phyloP scores from a whole-genome alignment of 106 monocot genomes.

The Acorus gramineus region DNA sequence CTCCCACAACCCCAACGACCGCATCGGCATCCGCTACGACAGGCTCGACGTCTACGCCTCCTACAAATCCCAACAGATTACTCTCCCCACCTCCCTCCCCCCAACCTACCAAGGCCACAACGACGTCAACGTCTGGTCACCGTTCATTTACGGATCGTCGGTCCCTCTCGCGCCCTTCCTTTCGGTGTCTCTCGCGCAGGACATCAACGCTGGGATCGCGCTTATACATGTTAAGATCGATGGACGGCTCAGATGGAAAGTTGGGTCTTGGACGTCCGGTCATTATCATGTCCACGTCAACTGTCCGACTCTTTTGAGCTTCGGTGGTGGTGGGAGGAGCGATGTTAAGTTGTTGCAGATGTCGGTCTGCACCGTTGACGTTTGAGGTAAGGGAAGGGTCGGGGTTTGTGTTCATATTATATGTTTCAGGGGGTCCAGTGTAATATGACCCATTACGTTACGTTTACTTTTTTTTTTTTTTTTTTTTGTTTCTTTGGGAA shows the following conservation, averaged over 20 bases:
- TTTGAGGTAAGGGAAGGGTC: too few relatives aligned
- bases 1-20: slow-evolving; percentile 56
- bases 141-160: slow-evolving; percentile 17
- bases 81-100: slow-evolving; percentile 9
- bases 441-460: too few relatives aligned
- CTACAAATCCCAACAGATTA: slow-evolving; percentile 45
- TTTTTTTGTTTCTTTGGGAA: too few relatives aligned
- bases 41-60: slow-evolving; percentile 32
- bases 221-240: slow-evolving; percentile 20
- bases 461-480: too few relatives aligned
- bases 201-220: slow-evolving; percentile 15
- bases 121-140: slow-evolving; percentile 43
- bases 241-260: slow-evolving; percentile 32
- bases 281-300: slow-evolving; percentile 27
- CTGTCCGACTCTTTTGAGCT: slow-evolving; percentile 33
- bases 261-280: slow-evolving; percentile 26
- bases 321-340: not conserved
- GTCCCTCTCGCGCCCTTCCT: slow-evolving; percentile 44
- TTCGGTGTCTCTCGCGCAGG: slow-evolving; percentile 9
- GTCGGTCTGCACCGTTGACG: too few relatives aligned
- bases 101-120: slow-evolving; percentile 43
- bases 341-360: too few relatives aligned
- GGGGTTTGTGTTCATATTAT: too few relatives aligned
- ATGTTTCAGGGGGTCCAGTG: too few relatives aligned
- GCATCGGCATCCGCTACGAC: slow-evolving; percentile 56